Base-by-base conservation (phyloP, 805 yeast species). In the Kazachstania psychrophila region DNA sequence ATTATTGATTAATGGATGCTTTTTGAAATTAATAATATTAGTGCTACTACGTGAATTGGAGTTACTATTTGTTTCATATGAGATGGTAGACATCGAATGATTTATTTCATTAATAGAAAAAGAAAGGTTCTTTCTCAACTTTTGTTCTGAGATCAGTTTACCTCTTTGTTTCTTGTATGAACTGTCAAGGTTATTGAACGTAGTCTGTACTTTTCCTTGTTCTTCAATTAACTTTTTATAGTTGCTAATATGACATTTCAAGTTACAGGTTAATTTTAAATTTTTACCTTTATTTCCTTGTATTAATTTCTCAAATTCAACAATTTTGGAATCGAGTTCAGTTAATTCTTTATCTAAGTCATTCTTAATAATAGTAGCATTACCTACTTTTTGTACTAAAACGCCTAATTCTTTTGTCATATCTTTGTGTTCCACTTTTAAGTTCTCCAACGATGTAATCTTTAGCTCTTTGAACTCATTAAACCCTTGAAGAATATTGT, bases 91-190 rank as follows among this genome's bases (percentile, higher is more conserved):
- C 11, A 36, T 17, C 14, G 11, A 24, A 9, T 31, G 27, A 15
- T 47, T 41, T 9, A 55, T 36, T 32, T 64, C 65, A 31, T 62
- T 61, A 16, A 74, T 72, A 1, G 73, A 62, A 43, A 71, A 70
- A 46, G 73, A 77, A 28, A 73, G 49, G 7, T 62, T 56, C 40
- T 69, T 59, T 36, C 69, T 58, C 23, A 67, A 58, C 4, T 45
- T 48, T 22, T 57, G 58, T 43, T 69, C 70, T 20, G 56, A 57
- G 11, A 56, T 52, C 24, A 62, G 42, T 43, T 66, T 68, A 1
- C 40, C 47, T 8, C 40, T 38, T 8, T 61, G 43, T 3, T 41
- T 43, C 18, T 53, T 40, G 40, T 60, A 61, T 1, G 28, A 28
- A 2, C 19, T 20, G 26, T 51, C 51, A 11, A 51, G 7, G 3